Evolutionary conservation across 2,329 filamentous ascomycete species (phyloP).

Genomic region (Drechslera avenae): DNA sequence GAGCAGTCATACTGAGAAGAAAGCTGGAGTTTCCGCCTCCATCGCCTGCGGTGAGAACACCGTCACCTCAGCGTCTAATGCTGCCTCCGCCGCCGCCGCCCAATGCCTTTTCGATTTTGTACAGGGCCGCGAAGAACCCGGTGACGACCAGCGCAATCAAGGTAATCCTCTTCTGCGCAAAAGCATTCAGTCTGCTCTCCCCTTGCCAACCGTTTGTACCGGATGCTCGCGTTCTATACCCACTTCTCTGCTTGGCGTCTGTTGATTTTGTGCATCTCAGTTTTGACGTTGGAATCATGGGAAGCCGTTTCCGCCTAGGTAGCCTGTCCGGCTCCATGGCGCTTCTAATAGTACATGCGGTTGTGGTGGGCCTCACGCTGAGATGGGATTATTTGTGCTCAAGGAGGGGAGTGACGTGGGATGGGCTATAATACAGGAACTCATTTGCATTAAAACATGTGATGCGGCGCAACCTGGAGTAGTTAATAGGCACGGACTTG

Average conservation of each 20-base stretch:
- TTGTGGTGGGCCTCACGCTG: conserved; percentile 49
- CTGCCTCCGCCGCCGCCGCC: conserved; percentile 40
- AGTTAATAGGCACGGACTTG: background rate
- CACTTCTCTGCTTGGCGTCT: conserved; percentile 70
- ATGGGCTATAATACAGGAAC: conserved; percentile 9
- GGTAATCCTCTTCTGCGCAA: conserved; percentile 68
- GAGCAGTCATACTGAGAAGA: conserved; percentile 37
- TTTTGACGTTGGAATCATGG: conserved; percentile 17
- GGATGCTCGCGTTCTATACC: conserved; percentile 67
- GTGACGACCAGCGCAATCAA: conserved; percentile 51
- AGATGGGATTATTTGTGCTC: conserved; percentile 40
- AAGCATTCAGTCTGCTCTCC: conserved; percentile 67
- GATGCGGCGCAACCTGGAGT: background rate
- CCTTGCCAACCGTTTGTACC: conserved; percentile 75
- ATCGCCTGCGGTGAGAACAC: conserved; percentile 21
- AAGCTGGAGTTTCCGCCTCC: conserved; percentile 36
- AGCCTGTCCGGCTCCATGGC: conserved; percentile 49
- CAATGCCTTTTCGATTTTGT: conserved; percentile 5
- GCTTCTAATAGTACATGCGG: conserved; percentile 55
- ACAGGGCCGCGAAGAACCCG: conserved; percentile 37
- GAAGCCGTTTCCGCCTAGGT: conserved; percentile 31
- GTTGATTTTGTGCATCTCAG: conserved; percentile 60
- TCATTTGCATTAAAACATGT: background rate
- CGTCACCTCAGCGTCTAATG: conserved; percentile 38
- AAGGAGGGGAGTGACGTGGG: conserved; percentile 32